Base-by-base conservation (phyloP, 176 grass and related monocot genomes). In the Otatea glauca region DNA sequence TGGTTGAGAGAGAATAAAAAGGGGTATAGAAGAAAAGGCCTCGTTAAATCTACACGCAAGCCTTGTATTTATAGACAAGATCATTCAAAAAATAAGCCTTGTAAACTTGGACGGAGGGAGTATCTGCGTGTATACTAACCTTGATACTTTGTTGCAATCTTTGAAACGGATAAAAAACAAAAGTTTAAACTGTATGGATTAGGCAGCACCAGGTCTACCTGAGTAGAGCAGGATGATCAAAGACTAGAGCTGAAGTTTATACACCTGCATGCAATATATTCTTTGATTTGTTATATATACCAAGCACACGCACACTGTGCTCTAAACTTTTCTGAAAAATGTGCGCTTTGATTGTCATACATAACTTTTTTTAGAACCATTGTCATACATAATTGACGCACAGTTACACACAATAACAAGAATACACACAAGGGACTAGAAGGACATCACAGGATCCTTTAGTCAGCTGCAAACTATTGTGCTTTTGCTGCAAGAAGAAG, bases 291-390 rank as follows among this genome's bases (percentile, higher is more conserved):
- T 62, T 60, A 47, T 68, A 71, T 62, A 66, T 38, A 39, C n/a
- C 20, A 39, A 59, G 7, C 11, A 14, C 23, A 60, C 17, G 32
- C 73, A 69, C 60, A 58, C 6, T 20, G 0, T 32, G 15, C 50
- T 80, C n/a, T 83, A 9, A 56, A 64, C 64, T 70, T 64, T 44
- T n/a, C 72, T 53, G 47, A 65, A 86, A 70, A 38, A 56, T 23
- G 50, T 50, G 39, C 35, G 5, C 7, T 43, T 59, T 45, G 39
- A 29, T 48, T 48, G 41, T 49, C 59, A 56, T 56, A n/a, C 54
- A n/a, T 21, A 55, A 21, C 53, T 21, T 56, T 56, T 25, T 25
- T 61, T 25, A 25, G 10, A 61, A 61, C 59, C 11, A 34, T 50
- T 60, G 32, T 43, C 49, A 75, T 66, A 47, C 69, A 85, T 27